Evolutionary conservation across 345 rosid species (phyloP), one percentile per base, ranked within the genome.

Genomic region (Brassica carinata): DNA sequence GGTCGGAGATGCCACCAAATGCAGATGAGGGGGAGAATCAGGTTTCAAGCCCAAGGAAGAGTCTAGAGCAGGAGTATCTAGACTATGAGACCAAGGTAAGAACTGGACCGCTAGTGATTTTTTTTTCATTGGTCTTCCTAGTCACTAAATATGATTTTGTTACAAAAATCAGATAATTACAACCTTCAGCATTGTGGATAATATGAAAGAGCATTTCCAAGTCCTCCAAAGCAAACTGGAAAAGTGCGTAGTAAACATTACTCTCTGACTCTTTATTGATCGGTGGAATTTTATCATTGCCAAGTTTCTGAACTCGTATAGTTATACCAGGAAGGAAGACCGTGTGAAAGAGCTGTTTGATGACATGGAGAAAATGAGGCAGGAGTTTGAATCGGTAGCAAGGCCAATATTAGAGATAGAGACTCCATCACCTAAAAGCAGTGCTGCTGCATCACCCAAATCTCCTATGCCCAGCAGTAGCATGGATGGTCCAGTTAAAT

Each of bases 141-240:
- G 19, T 65, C 2, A 23, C 72, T 81, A n/a, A n/a, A n/a, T n/a
- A n/a, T n/a, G n/a, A n/a, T n/a, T n/a, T n/a, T n/a, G n/a, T n/a
- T n/a, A n/a, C n/a, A n/a, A n/a, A n/a, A n/a, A 13, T 69, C 88
- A 95, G 99, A 93, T 96, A 80, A 81, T 93, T 76, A 86, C 98
- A 10, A 90, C 96, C 74, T 96, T 96, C 87, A 89, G 97, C 80
- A 90, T 96, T 23, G 98, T 91, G 77, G 99, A 90, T 85, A 90
- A 86, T 85, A 88, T 96, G 91, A 93, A 88, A 77, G 94, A 89
- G 83, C 96, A 89, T 57, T 89, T 96, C 74, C 88, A 90, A 77
- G 80, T 88, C 79, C 89, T 81, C 72, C 87, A 72, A 9, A 86
- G 80, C 72, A 79, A 86, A 87, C 69, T 82, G 51, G 81, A 87